A percentile compares a stretch with the other conserved stretches of the same genome.
phyloP scores from a whole-genome alignment of 371 early-diverging fungal species.

The Lichtheimia ornata region DNA sequence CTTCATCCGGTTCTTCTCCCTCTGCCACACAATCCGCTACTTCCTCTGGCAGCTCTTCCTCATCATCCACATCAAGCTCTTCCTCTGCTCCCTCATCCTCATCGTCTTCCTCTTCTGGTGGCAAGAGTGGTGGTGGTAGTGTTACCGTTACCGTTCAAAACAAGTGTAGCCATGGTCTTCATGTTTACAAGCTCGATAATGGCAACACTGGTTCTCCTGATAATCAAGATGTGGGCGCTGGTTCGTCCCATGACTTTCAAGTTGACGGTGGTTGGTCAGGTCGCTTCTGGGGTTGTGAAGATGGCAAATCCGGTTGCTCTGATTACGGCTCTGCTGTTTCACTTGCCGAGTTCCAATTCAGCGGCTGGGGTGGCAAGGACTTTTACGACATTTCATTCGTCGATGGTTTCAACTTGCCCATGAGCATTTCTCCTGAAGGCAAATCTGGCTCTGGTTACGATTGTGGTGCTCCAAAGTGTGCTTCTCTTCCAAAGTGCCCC shows the following conservation, averaged over 20 bases:
- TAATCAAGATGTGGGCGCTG: conserved; percentile 18
- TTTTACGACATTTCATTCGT: conserved; percentile 49
- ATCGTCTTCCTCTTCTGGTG: no score
- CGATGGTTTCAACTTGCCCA: conserved; percentile 41
- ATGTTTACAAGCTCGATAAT: conserved; percentile 42
- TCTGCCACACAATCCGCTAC: not conserved
- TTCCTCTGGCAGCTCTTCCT: no score
- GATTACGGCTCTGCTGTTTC: conserved; percentile 27
- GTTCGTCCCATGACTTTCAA: conserved; percentile 17
- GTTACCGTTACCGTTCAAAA: conserved; percentile 42
- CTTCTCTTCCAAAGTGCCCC: conserved; percentile 35
- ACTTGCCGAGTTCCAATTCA: conserved; percentile 43
- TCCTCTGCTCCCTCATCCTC: no score
- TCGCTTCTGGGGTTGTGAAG: conserved; percentile 38
- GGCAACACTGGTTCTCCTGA: conserved; percentile 9
- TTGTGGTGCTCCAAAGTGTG: conserved; percentile 33
- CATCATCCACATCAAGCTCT: no score
- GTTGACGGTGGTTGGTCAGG: conserved; percentile 35
- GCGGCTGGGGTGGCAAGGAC: conserved; percentile 18
- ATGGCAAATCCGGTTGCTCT: conserved; percentile 32
- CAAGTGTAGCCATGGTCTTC: conserved; percentile 28
- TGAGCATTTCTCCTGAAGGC: conserved; percentile 30
- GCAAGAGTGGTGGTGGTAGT: not conserved
- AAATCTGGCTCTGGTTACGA: conserved; percentile 21
- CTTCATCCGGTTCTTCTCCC: conserved; percentile 7